Percentiles rank a stretch among this genome's conserved stretches.
These are phyloP conservation scores for Vitis riparia DNA, from an alignment of 164 flowering plant species.

Conservation along the genomic window DNA sequence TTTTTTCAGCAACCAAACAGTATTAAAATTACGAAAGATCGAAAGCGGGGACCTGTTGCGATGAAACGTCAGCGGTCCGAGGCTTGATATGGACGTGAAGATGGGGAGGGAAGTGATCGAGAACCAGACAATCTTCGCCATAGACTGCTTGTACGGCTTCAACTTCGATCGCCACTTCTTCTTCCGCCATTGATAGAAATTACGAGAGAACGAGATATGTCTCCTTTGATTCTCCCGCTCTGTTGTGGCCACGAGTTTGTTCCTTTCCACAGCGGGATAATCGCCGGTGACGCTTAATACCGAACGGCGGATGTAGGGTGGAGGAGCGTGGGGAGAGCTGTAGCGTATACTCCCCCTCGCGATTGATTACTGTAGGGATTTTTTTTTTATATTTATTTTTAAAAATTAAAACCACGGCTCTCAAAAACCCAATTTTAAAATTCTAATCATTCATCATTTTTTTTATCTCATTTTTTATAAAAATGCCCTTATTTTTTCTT, in stretches of 20 bases:
- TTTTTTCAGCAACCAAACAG: background rate
- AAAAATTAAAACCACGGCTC: too few relatives aligned
- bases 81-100: conserved; percentile 68
- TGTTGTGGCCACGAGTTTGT: background rate
- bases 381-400: too few relatives aligned
- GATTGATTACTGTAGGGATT: too few relatives aligned
- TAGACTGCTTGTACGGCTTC: conserved; percentile 84
- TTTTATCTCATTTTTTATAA: too few relatives aligned
- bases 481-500: too few relatives aligned
- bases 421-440: too few relatives aligned
- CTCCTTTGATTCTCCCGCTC: too few relatives aligned
- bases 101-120: conserved; percentile 60
- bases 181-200: conserved; percentile 33
- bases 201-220: background rate
- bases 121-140: conserved; percentile 60
- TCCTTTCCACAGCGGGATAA: too few relatives aligned
- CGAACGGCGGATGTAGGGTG: background rate
- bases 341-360: too few relatives aligned
- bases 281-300: too few relatives aligned
- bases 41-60: conserved; percentile 63
- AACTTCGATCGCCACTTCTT: conserved; percentile 57
- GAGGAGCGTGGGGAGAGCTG: too few relatives aligned
- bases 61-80: conserved; percentile 77
- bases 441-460: too few relatives aligned
- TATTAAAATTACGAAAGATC: background rate